Percentiles rank a stretch among this genome's conserved stretches.
phyloP scores from a whole-genome alignment of 2,329 filamentous ascomycete genomes.

The Colletotrichum falcatum region DNA sequence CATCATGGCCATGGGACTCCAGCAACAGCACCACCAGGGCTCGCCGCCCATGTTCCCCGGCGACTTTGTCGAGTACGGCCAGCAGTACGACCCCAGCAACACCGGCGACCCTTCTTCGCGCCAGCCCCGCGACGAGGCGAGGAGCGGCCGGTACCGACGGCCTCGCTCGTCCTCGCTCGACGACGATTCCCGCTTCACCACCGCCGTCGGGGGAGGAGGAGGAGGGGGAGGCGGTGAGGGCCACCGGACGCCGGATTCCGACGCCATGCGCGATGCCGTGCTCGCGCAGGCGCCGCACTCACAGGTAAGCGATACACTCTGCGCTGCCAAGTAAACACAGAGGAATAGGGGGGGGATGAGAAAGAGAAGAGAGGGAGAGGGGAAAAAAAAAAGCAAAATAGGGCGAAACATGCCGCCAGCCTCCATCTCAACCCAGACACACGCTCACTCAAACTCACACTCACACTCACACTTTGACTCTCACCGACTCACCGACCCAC shows the following conservation, averaged over 20 bases:
- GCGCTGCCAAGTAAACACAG: neutral
- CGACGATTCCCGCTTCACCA: conserved; percentile 38
- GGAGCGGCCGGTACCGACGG: conserved; percentile 36
- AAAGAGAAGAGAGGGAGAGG: neutral
- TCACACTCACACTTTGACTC: neutral
- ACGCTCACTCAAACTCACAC: neutral
- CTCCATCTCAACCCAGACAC: neutral
- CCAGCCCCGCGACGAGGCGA: conserved; percentile 24
- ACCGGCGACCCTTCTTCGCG: conserved; percentile 25
- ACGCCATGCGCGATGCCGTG: conserved; percentile 38
- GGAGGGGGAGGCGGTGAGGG: conserved; percentile 12
- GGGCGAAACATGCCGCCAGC: conserved; percentile 10
- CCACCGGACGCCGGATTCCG: conserved; percentile 19
- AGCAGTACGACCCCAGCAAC: conserved; percentile 30
- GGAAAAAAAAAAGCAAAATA: conserved; percentile 4
- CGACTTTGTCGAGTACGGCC: conserved; percentile 37
- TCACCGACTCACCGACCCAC: conserved; percentile 5
- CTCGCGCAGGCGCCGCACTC: conserved; percentile 34
- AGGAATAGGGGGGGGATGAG: neutral
- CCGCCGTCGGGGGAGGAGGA: conserved; percentile 20
- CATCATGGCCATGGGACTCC: conserved; percentile 39
- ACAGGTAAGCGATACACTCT: conserved; percentile 24
- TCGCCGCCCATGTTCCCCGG: conserved; percentile 34
- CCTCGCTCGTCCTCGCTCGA: conserved; percentile 37
- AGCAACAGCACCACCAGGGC: conserved; percentile 32